These are phyloP conservation scores for Adansonia grandidieri DNA, from an alignment of 441 rosid genomes.

Conservation along the genomic window DNA sequence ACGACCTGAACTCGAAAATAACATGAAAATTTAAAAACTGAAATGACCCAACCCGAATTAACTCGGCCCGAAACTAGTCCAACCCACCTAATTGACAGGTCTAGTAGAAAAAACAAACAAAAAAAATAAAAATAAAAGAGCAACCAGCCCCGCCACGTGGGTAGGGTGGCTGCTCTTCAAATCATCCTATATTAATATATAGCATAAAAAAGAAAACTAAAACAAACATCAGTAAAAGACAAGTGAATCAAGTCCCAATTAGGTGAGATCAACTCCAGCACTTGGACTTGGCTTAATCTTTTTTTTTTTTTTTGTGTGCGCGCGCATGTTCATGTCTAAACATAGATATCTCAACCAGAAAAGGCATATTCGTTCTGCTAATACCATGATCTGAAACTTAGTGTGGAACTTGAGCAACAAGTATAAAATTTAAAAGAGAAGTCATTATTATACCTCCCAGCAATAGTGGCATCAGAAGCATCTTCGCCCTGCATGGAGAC, in stretches of 20 bases:
- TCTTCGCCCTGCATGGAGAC: conserved; percentile 38
- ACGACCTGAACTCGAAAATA: too few relatives aligned
- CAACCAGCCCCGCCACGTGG: too few relatives aligned
- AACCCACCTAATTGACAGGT: too few relatives aligned
- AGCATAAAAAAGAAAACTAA: neutral
- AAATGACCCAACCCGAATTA: too few relatives aligned
- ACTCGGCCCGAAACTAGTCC: too few relatives aligned
- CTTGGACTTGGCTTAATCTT: neutral
- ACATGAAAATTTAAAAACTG: too few relatives aligned
- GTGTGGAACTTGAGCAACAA: neutral
- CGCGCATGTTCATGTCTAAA: neutral
- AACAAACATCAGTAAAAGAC: neutral
- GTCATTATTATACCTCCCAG: conserved; percentile 37
- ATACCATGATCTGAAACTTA: neutral
- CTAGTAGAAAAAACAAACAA: too few relatives aligned
- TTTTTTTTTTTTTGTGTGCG: neutral
- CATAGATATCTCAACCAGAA: neutral
- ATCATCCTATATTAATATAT: too few relatives aligned
- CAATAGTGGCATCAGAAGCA: conserved; percentile 29
- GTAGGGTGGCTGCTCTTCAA: too few relatives aligned
- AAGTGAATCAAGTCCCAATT: neutral
- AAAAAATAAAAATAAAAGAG: too few relatives aligned
- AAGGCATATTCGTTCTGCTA: too few relatives aligned
- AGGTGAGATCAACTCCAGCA: neutral
- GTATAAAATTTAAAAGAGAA: conserved; percentile 1